These are phyloP conservation scores for Microsporum canis DNA, from an alignment of 2,329 filamentous ascomycete genomes.

Conservation along the genomic window DNA sequence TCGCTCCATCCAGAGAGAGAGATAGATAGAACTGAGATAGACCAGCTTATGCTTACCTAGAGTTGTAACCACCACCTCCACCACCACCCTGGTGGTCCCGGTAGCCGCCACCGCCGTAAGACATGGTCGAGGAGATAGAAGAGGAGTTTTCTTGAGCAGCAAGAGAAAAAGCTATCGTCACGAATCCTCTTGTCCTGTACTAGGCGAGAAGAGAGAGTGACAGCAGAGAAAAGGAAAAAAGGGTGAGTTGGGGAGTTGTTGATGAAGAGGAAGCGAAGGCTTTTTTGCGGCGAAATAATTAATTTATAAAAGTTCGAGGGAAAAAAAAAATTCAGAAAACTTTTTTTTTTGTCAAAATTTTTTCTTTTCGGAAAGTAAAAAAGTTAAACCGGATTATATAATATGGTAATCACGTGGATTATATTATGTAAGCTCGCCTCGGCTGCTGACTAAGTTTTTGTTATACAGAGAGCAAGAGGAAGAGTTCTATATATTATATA, in stretches of 20 bases:
- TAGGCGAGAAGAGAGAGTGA: slow-evolving; percentile 9
- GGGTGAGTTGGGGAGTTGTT: slow-evolving; percentile 18
- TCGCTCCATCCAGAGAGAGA: not conserved
- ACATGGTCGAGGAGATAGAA: slow-evolving; percentile 44
- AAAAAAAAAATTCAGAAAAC: not conserved
- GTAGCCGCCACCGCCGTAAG: slow-evolving; percentile 48
- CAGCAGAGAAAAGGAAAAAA: slow-evolving; percentile 17
- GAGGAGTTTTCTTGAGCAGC: not conserved
- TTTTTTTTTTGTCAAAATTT: not conserved
- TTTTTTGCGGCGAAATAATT: not conserved
- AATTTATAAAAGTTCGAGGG: not conserved
- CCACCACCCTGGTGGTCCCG: slow-evolving; percentile 20
- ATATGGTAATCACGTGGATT: not conserved
- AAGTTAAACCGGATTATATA: not conserved
- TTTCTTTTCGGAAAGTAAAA: not conserved
- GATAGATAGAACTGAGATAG: not conserved
- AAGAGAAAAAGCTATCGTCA: slow-evolving; percentile 11
- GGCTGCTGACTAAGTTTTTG: not conserved
- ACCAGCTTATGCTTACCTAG: not conserved
- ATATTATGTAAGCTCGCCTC: not conserved
- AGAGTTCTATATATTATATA: not conserved
- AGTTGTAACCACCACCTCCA: slow-evolving; percentile 40
- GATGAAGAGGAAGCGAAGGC: not conserved
- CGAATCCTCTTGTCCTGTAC: slow-evolving; percentile 16
- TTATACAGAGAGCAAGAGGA: not conserved